phyloP scores from a whole-genome alignment of 352 stramenopile species.

The Globisporangium polare region DNA sequence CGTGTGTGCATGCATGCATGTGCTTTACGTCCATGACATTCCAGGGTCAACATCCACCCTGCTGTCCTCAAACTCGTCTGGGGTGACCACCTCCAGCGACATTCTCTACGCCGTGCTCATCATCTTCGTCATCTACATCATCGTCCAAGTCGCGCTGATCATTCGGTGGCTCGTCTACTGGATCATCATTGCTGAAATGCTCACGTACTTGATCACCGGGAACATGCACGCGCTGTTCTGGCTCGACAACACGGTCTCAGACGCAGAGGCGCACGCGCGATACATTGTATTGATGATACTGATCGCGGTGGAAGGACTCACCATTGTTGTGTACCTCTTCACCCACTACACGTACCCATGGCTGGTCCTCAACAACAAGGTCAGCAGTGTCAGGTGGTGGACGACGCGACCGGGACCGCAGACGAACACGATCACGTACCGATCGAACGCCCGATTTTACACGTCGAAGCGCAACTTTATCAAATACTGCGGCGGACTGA shows the following conservation, averaged over 20 bases:
- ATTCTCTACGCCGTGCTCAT: conserved; percentile 51
- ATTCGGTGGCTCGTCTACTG: conserved; percentile 86
- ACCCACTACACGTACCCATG: conserved; percentile 66
- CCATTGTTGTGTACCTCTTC: conserved; percentile 52
- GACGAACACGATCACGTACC: conserved; percentile 50
- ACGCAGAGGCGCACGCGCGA: conserved; percentile 24
- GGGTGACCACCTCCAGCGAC: conserved; percentile 29
- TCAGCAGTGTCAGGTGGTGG: conserved; percentile 45
- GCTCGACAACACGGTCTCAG: conserved; percentile 29
- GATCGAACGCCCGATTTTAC: conserved; percentile 43
- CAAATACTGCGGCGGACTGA: conserved; percentile 63
- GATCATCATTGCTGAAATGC: conserved; percentile 60
- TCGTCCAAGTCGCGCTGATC: conserved; percentile 67
- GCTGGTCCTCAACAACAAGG: conserved; percentile 42
- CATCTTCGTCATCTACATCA: conserved; percentile 50
- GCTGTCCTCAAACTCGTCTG: conserved; percentile 4
- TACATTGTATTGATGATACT: conserved; percentile 26
- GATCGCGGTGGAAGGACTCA: conserved; percentile 36
- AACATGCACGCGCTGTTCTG: conserved; percentile 52
- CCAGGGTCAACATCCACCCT: conserved; percentile 2
- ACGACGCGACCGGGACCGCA: conserved; percentile 36
- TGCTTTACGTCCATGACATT: too few relatives aligned
- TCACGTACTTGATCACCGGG: conserved; percentile 45
- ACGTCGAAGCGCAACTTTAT: conserved; percentile 39
- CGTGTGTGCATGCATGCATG: neutral